Percentiles rank a stretch among this genome's conserved stretches.
Conservation (phyloP, 768 basidiomycete genomes). For the Phlebiopsis gigantea region DNA sequence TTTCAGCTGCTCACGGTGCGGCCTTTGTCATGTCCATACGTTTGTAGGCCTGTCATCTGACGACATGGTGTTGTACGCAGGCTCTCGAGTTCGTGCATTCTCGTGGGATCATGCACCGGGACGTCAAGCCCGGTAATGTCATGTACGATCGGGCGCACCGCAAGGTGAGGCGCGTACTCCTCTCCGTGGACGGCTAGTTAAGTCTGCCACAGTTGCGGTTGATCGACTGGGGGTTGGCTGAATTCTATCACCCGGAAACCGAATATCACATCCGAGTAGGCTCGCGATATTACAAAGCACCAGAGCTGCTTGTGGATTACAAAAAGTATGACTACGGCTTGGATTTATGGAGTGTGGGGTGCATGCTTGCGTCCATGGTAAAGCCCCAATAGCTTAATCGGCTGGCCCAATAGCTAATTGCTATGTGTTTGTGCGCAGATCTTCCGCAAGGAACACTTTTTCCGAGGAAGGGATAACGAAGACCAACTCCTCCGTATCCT, state of each 20-base stretch:
- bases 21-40: background rate
- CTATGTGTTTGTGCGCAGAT: constrained; percentile 69
- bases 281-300: constrained; percentile 95
- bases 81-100: constrained; percentile 98
- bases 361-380: constrained; percentile 98
- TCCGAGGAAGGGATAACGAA: constrained; percentile 99
- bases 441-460: constrained; percentile 97
- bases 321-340: constrained; percentile 97
- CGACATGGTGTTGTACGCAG: constrained; percentile 29
- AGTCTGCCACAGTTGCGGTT: constrained; percentile 63
- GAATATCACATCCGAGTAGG: constrained; percentile 98
- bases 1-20: constrained; percentile 86
- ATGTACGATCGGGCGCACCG: constrained; percentile 98
- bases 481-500: constrained; percentile 97
- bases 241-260: constrained; percentile 96
- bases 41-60: background rate
- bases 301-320: constrained; percentile 93
- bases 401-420: background rate
- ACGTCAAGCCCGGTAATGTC: constrained; percentile 98
- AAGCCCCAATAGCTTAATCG: constrained; percentile 4
- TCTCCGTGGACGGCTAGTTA: background rate
- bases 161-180: constrained; percentile 48
- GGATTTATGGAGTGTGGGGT: constrained; percentile 99
- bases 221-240: constrained; percentile 98
- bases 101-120: constrained; percentile 96